Evolutionary conservation across 306 rosid genomes (phyloP).

Genomic region (Quillaja saponaria): DNA sequence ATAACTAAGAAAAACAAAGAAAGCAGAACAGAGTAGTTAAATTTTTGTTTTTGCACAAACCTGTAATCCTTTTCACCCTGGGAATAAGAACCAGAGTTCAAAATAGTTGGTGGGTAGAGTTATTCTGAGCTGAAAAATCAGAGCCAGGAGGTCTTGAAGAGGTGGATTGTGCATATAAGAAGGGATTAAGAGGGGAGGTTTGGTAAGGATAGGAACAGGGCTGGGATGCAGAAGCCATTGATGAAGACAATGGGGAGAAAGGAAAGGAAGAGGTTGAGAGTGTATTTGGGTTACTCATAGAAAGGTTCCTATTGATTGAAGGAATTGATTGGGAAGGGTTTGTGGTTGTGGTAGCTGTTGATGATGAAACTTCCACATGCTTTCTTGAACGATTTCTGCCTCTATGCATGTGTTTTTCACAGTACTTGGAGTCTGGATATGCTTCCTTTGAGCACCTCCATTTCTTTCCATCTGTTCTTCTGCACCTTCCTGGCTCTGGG

Average conservation of each 20-base stretch:
- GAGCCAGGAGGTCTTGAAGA: conserved; percentile 56
- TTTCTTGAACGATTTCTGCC: conserved; percentile 99
- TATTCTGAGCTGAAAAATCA: conserved; percentile 47
- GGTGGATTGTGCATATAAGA: conserved; percentile 48
- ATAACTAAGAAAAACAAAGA: neutral
- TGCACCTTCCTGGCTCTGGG: conserved; percentile 99
- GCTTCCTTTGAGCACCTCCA: conserved; percentile 99
- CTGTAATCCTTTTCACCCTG: conserved; percentile 67
- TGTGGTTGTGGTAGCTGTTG: conserved; percentile 28
- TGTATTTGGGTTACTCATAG: conserved; percentile 37
- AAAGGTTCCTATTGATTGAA: conserved; percentile 43
- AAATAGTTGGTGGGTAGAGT: conserved; percentile 58
- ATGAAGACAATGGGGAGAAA: conserved; percentile 51
- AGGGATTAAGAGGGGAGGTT: conserved; percentile 52
- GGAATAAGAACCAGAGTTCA: conserved; percentile 63
- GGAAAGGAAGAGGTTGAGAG: conserved; percentile 49
- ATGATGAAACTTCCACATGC: conserved; percentile 96
- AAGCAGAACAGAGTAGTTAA: neutral
- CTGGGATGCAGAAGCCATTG: conserved; percentile 37
- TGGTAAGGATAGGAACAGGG: conserved; percentile 49
- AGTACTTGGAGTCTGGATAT: conserved; percentile 97
- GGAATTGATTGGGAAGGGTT: conserved; percentile 43
- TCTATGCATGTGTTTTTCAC: conserved; percentile 98
- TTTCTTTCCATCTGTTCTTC: conserved; percentile 99
- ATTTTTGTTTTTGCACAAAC: conserved; percentile 31